Conservation (phyloP, 176 grass and related monocot species). For the Oryza coarctata region DNA sequence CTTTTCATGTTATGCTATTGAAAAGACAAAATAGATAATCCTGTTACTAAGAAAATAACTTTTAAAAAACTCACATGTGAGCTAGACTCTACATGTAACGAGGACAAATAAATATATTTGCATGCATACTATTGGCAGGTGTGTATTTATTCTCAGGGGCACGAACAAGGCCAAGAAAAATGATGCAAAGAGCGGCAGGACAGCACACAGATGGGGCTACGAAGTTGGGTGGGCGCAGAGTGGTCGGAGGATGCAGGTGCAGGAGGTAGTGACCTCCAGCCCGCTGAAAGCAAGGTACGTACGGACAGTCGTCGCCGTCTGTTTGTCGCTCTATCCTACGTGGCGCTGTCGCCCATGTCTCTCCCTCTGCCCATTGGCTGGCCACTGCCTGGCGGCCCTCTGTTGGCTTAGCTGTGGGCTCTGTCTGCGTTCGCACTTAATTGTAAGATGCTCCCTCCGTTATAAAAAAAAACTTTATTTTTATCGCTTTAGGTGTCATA, state of each 20-base stretch:
- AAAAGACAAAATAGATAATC: background rate
- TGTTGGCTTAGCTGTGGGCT: background rate
- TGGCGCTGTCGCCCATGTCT: background rate
- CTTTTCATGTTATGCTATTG: too few species aligned
- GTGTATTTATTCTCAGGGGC: too few species aligned
- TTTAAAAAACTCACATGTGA: too few species aligned
- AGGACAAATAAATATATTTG: background rate
- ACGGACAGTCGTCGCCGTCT: background rate
- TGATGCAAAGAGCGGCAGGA: background rate
- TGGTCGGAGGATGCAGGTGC: background rate
- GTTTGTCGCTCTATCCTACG: background rate
- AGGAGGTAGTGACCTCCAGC: conserved; percentile 22
- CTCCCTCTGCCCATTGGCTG: background rate
- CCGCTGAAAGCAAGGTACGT: conserved; percentile 17
- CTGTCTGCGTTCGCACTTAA: background rate
- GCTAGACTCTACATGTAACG: background rate
- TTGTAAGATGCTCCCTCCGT: too few species aligned
- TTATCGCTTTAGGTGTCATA: too few species aligned
- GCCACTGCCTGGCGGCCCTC: background rate
- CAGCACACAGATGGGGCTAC: background rate
- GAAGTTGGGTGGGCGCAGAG: background rate
- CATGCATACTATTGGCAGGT: background rate
- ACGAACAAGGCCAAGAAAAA: too few species aligned
- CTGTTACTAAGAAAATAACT: too few species aligned
- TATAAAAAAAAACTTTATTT: too few species aligned